Percentiles rank a stretch among this genome's conserved stretches.
Evolutionary conservation across 768 basidiomycete species (phyloP).

Genomic region (Serendipita sp.): DNA sequence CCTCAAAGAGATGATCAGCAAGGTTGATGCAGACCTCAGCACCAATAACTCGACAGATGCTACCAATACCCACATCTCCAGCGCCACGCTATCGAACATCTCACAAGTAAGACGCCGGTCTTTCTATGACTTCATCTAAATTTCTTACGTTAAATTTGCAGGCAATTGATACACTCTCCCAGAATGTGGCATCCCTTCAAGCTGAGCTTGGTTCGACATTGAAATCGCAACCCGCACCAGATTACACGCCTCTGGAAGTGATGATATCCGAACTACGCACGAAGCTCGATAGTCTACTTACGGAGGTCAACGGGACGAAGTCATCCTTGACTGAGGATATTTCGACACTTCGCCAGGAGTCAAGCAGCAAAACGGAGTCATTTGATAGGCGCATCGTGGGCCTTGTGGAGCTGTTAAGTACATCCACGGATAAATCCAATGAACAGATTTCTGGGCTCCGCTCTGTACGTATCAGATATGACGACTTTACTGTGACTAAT

Average conservation of each 20-base stretch:
- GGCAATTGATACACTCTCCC: not conserved
- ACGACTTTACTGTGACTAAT: too few relatives aligned
- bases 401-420: not conserved
- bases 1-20: not conserved
- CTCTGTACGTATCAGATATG: too few relatives aligned
- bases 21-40: not conserved
- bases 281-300: not conserved
- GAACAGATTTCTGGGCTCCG: too few relatives aligned
- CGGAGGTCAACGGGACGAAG: not conserved
- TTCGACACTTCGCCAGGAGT: not conserved
- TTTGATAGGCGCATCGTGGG: not conserved
- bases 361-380: not conserved
- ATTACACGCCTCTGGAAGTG: not conserved
- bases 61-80: not conserved
- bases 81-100: not conserved
- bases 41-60: not conserved
- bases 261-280: not conserved
- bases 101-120: not conserved
- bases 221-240: not conserved
- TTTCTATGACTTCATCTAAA: not conserved
- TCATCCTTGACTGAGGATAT: not conserved
- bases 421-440: too few relatives aligned
- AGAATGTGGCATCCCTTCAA: not conserved
- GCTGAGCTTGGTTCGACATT: not conserved
- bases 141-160: not conserved